Evolutionary conservation across 1,139 yeast species (phyloP).

Genomic region (Yamadazyma taylorii): DNA sequence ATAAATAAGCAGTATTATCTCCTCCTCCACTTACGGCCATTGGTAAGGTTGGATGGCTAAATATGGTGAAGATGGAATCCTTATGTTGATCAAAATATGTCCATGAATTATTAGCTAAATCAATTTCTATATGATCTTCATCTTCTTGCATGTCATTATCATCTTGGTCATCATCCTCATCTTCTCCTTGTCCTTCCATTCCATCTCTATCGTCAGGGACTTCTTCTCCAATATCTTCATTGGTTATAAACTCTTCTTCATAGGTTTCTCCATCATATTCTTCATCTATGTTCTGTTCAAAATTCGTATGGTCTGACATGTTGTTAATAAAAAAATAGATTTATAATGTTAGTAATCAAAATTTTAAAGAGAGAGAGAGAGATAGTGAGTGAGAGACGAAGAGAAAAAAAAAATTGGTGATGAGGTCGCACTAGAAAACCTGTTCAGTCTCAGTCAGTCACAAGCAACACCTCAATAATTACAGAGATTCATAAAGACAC

Average conservation of each 20-base stretch:
- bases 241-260: constrained; percentile 52
- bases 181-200: constrained; percentile 35
- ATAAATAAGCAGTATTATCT: constrained; percentile 82
- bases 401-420: background rate
- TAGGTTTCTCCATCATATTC: constrained; percentile 13
- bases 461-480: constrained; percentile 1
- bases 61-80: constrained; percentile 78
- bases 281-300: background rate
- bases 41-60: constrained; percentile 80
- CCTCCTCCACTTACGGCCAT: constrained; percentile 84
- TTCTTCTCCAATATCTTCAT: constrained; percentile 63
- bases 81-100: constrained; percentile 85
- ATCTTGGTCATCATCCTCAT: constrained; percentile 35
- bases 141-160: constrained; percentile 29
- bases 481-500: too few relatives aligned
- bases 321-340: too few relatives aligned
- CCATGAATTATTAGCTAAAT: constrained; percentile 85
- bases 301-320: background rate
- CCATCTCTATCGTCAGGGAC: constrained; percentile 31
- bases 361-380: too few relatives aligned
- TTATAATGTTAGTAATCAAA: too few relatives aligned
- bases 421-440: constrained; percentile 1
- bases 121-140: constrained; percentile 47
- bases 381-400: too few relatives aligned
- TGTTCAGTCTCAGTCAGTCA: too few relatives aligned